phyloP scores from a whole-genome alignment of 2,329 filamentous ascomycete species.

The Harringtonia lauricola region DNA sequence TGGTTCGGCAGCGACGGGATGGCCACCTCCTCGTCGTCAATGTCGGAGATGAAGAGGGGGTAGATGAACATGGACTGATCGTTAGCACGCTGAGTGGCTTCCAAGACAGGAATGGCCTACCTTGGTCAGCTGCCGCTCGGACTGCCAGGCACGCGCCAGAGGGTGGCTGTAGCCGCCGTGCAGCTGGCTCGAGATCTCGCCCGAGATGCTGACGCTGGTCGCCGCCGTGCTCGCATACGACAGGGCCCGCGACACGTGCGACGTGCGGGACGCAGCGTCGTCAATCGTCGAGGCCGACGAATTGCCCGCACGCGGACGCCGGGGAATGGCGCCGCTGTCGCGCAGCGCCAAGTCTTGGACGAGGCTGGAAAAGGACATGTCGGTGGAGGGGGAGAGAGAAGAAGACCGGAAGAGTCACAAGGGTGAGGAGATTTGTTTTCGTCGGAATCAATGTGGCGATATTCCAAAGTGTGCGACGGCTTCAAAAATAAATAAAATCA shows the following conservation, averaged over 20 bases:
- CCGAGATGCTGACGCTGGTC: constrained; percentile 58
- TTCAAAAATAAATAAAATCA: not conserved
- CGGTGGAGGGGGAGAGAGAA: constrained; percentile 3
- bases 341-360: constrained; percentile 54
- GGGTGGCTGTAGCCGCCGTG: constrained; percentile 77
- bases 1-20: constrained; percentile 90
- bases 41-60: constrained; percentile 91
- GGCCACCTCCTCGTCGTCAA: constrained; percentile 80
- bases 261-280: constrained; percentile 47
- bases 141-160: constrained; percentile 70
- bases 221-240: constrained; percentile 56
- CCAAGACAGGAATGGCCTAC: too few relatives aligned
- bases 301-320: constrained; percentile 34
- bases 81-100: too few relatives aligned
- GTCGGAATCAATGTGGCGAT: not conserved
- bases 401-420: not conserved
- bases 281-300: constrained; percentile 43
- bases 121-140: constrained; percentile 77
- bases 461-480: too few relatives aligned
- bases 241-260: constrained; percentile 51
- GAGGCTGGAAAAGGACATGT: constrained; percentile 58
- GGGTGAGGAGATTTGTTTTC: not conserved
- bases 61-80: constrained; percentile 98
- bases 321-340: constrained; percentile 32
- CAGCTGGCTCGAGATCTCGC: constrained; percentile 72